These are phyloP conservation scores for Durotheca rogersii DNA, from an alignment of 495 filamentous ascomycete genomes.

Conservation along the genomic window DNA sequence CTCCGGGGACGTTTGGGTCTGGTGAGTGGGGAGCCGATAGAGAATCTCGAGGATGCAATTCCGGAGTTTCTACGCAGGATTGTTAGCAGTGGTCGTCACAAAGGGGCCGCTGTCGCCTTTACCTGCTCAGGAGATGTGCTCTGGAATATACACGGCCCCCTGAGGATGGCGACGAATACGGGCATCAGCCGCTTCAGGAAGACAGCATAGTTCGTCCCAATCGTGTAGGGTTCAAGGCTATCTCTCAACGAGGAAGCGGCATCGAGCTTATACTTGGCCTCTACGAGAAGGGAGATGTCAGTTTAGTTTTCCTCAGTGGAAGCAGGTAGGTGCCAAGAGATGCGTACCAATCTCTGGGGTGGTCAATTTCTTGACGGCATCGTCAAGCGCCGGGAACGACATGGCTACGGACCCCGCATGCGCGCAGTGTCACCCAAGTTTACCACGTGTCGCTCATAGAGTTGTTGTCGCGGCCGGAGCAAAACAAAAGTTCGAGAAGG, in stretches of 20 bases:
- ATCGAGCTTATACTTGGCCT: slow-evolving; percentile 72
- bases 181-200: slow-evolving; percentile 89
- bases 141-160: slow-evolving; percentile 86
- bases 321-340: neutral
- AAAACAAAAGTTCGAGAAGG: neutral
- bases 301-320: neutral
- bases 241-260: slow-evolving; percentile 80
- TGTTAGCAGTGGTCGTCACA: slow-evolving; percentile 21
- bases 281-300: slow-evolving; percentile 44
- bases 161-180: slow-evolving; percentile 80
- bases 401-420: slow-evolving; percentile 44
- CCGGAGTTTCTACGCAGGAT: slow-evolving; percentile 68
- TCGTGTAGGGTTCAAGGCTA: slow-evolving; percentile 69
- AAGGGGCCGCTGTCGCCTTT: slow-evolving; percentile 6
- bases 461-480: neutral
- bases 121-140: slow-evolving; percentile 84
- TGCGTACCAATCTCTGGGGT: slow-evolving; percentile 52
- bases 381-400: slow-evolving; percentile 53
- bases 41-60: slow-evolving; percentile 92
- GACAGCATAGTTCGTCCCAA: slow-evolving; percentile 59
- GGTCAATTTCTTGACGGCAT: slow-evolving; percentile 55
- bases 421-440: slow-evolving; percentile 16
- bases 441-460: slow-evolving; percentile 6
- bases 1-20: slow-evolving; percentile 62
- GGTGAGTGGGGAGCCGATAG: slow-evolving; percentile 78